Evolutionary conservation across 2,329 filamentous ascomycete genomes (phyloP).

Genomic region (Ceratocystis papillata): DNA sequence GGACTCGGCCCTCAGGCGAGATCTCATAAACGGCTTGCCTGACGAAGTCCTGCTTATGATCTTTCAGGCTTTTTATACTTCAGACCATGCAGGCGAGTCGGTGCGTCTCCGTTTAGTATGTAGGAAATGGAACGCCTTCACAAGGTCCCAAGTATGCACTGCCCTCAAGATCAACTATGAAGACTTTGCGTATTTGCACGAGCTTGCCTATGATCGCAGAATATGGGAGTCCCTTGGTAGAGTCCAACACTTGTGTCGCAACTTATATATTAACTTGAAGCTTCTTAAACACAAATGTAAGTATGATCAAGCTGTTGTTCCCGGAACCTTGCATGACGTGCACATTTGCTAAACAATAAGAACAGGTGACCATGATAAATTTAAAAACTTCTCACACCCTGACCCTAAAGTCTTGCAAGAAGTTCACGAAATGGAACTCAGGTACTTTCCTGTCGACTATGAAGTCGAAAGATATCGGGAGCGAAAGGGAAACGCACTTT

Average conservation of each 20-base stretch:
- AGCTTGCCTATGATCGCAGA: neutral
- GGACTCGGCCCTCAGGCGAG: neutral
- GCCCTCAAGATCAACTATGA: slow-evolving; percentile 40
- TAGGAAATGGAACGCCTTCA: slow-evolving; percentile 38
- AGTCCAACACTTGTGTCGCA: slow-evolving; percentile 36
- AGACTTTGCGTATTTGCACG: neutral
- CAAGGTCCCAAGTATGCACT: slow-evolving; percentile 38
- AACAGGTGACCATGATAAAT: neutral
- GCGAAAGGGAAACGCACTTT: neutral
- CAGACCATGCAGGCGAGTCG: slow-evolving; percentile 5
- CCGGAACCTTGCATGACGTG: neutral
- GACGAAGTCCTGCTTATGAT: slow-evolving; percentile 18
- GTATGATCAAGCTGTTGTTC: slow-evolving; percentile 23
- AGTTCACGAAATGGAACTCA: neutral
- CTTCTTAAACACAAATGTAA: slow-evolving; percentile 42
- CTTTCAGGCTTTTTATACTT: neutral
- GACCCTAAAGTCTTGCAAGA: too few relatives aligned
- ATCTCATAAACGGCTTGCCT: slow-evolving; percentile 17
- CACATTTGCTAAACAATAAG: neutral
- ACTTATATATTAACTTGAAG: slow-evolving; percentile 44
- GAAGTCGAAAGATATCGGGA: neutral
- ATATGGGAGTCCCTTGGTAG: slow-evolving; percentile 31
- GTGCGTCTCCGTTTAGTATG: slow-evolving; percentile 39
- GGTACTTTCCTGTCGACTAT: neutral
- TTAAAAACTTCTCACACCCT: too few relatives aligned